phyloP scores from a whole-genome alignment of 768 basidiomycete genomes.

The Lentinula sp. region DNA sequence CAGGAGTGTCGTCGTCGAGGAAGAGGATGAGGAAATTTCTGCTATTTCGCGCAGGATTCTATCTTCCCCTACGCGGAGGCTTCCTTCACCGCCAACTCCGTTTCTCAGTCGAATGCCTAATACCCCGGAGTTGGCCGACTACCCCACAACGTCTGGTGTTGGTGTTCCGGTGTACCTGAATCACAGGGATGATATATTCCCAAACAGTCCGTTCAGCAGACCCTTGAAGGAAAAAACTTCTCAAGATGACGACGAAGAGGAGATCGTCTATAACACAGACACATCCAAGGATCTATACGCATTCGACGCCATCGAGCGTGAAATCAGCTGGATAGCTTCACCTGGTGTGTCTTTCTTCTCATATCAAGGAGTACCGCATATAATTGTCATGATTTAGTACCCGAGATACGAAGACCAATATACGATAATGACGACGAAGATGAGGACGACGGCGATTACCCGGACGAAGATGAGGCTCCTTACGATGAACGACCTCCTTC shows the following conservation, averaged over 20 bases:
- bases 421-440: slow-evolving; percentile 52
- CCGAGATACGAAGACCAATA: slow-evolving; percentile 60
- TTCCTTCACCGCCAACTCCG: slow-evolving; percentile 37
- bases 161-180: slow-evolving; percentile 46
- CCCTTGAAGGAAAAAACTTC: slow-evolving; percentile 59
- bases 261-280: slow-evolving; percentile 42
- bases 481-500: slow-evolving; percentile 49
- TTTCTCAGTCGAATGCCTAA: slow-evolving; percentile 35
- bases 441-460: slow-evolving; percentile 35
- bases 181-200: slow-evolving; percentile 51
- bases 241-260: slow-evolving; percentile 62
- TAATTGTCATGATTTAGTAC: slow-evolving; percentile 29
- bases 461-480: slow-evolving; percentile 25
- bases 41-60: slow-evolving; percentile 34
- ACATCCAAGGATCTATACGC: slow-evolving; percentile 27
- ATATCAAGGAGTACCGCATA: background rate
- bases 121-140: slow-evolving; percentile 35
- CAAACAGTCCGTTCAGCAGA: slow-evolving; percentile 67
- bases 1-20: slow-evolving; percentile 64
- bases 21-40: slow-evolving; percentile 57
- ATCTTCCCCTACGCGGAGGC: slow-evolving; percentile 39
- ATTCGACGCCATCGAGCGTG: slow-evolving; percentile 49
- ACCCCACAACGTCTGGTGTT: slow-evolving; percentile 29
- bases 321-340: slow-evolving; percentile 75
- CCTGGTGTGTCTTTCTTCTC: slow-evolving; percentile 44